Percentiles rank a stretch among this genome's conserved stretches.
Conservation (phyloP, 805 yeast species). For the Clavispora santaluciae region DNA sequence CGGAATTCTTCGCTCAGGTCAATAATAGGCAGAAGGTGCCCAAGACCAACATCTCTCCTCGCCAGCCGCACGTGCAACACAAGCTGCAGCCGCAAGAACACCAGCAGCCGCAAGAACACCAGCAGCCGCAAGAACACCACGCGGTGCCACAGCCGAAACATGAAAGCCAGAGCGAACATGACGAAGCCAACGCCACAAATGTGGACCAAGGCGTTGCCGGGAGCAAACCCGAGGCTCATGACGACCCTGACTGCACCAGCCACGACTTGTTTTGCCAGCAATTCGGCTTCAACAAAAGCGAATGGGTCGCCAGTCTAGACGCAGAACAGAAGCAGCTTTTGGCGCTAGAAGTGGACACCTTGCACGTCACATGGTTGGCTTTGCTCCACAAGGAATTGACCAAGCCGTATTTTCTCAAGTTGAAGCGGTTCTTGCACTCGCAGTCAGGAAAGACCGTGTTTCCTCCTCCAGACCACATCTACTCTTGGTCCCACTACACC, state of each 20-base stretch:
- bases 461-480: constrained; percentile 74
- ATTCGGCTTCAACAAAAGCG: constrained; percentile 42
- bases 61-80: too few species aligned
- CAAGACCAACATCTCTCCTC: too few species aligned
- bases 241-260: too few species aligned
- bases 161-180: too few species aligned
- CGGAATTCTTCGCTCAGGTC: constrained; percentile 13
- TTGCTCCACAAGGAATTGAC: constrained; percentile 65
- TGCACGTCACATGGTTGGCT: constrained; percentile 77
- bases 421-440: constrained; percentile 57
- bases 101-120: not conserved
- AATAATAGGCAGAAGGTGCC: not conserved
- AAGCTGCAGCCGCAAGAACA: not conserved
- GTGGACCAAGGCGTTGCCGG: too few species aligned
- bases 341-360: constrained; percentile 59
- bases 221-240: too few species aligned
- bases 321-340: constrained; percentile 49
- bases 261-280: constrained; percentile 6
- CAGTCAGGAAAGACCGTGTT: constrained; percentile 56
- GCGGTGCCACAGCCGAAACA: too few species aligned
- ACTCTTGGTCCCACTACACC: constrained; percentile 88
- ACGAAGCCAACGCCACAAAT: too few species aligned
- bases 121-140: not conserved
- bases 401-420: constrained; percentile 74
- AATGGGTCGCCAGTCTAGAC: constrained; percentile 48